A percentile compares a stretch with the other conserved stretches of the same genome.
These are phyloP conservation scores for Panicum virgatum DNA, from an alignment of 202 grass and related monocot genomes.

Conservation along the genomic window DNA sequence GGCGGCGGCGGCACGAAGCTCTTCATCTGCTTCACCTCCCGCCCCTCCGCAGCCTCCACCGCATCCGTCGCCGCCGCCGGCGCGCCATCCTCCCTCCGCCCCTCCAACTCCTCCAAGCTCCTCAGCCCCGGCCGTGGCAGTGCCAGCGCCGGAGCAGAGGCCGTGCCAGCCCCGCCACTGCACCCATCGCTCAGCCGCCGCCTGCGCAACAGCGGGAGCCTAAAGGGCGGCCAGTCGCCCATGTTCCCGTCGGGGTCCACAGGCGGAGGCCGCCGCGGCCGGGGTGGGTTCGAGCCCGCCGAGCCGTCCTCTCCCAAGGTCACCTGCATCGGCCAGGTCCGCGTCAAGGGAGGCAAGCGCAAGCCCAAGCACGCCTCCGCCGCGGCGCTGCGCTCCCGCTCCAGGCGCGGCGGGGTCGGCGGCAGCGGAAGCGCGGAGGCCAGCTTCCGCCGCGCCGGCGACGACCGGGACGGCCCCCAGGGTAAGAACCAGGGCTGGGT, in stretches of 20 bases:
- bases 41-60: constrained; percentile 59
- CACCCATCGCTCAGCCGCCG: constrained; percentile 66
- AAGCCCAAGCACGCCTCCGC: constrained; percentile 59
- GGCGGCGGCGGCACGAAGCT: constrained; percentile 65
- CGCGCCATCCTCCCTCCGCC: constrained; percentile 24
- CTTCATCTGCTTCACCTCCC: constrained; percentile 90
- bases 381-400: constrained; percentile 56
- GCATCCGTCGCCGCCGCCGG: constrained; percentile 19
- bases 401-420: constrained; percentile 48
- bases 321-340: constrained; percentile 93
- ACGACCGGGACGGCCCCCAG: constrained; percentile 51
- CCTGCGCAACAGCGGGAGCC: constrained; percentile 74
- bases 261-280: constrained; percentile 43
- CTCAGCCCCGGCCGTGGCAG: constrained; percentile 56
- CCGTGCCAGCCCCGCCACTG: constrained; percentile 39
- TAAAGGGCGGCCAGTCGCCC: constrained; percentile 92
- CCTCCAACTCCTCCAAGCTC: constrained; percentile 53
- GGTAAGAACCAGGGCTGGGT: constrained; percentile 84
- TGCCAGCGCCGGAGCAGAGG: constrained; percentile 8
- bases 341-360: constrained; percentile 82
- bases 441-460: constrained; percentile 68
- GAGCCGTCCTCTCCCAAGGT: constrained; percentile 98
- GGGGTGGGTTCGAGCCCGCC: constrained; percentile 63
- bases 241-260: constrained; percentile 70
- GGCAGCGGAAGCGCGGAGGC: constrained; percentile 45